Evolutionary conservation across 2,329 filamentous ascomycete species (phyloP).

Genomic region (Stachybotrys elegans): DNA sequence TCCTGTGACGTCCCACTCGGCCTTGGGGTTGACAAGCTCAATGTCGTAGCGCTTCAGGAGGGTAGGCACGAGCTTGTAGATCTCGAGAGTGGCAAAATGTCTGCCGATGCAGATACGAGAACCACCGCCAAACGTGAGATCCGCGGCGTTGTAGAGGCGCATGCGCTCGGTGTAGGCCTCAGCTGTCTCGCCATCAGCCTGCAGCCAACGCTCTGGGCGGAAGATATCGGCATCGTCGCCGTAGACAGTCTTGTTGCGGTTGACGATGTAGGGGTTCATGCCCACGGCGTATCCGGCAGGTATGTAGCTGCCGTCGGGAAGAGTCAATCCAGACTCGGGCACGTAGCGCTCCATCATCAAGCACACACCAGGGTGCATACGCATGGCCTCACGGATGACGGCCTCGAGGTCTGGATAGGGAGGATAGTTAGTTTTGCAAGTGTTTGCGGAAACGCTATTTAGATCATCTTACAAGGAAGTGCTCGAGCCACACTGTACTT

Average conservation of each 20-base stretch:
- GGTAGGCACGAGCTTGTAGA: conserved; percentile 35
- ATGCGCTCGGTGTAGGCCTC: conserved; percentile 26
- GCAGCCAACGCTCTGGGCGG: conserved; percentile 42
- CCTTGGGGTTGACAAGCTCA: conserved; percentile 20
- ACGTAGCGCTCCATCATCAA: conserved; percentile 42
- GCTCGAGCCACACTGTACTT: neutral
- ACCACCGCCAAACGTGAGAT: conserved; percentile 27
- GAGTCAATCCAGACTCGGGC: conserved; percentile 29
- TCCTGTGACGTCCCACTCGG: conserved; percentile 12
- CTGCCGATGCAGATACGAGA: conserved; percentile 27
- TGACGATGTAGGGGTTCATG: conserved; percentile 29
- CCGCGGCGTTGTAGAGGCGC: conserved; percentile 27
- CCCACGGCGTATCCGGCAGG: conserved; percentile 24
- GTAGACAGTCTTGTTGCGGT: conserved; percentile 31
- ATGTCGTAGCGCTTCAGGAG: conserved; percentile 38
- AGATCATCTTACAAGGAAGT: neutral
- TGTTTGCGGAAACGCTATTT: neutral
- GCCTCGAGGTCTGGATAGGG: conserved; percentile 29
- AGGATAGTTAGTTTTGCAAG: neutral
- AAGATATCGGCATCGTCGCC: conserved; percentile 38
- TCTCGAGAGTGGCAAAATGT: conserved; percentile 25
- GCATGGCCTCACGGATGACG: conserved; percentile 42
- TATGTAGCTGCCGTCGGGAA: conserved; percentile 24
- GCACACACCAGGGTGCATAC: conserved; percentile 39
- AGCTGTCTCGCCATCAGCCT: conserved; percentile 21